Evolutionary conservation across 2,329 filamentous ascomycete species (phyloP), one percentile per base, ranked within the genome.

Genomic region (Plenodomus tracheiphilus): DNA sequence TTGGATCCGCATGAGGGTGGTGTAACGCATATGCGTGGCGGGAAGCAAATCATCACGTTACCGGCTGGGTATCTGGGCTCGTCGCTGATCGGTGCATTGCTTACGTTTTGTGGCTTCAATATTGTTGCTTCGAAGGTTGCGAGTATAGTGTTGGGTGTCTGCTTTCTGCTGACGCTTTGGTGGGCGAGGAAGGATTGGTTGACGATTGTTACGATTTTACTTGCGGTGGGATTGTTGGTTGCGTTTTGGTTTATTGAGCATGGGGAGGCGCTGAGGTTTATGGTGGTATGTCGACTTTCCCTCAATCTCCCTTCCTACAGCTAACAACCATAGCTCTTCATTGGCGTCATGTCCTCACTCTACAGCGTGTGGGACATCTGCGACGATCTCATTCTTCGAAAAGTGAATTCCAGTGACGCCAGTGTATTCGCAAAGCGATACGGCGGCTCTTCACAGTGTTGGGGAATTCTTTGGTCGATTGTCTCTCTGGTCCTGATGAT

Each of bases 311-410:
- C 2, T 13, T 28, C 5, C 8, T 9, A 40, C 45, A 19, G 45
- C 42, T 47, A 39, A 41, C n/a, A 10, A 3, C 5, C 16, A 51
- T 18, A 83, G 75, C 79, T 92, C 21, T 92, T 92, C 63, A 90
- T 92, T 53, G 88, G 88, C 36, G 88, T 91, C 60, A 91, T 92
- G 88, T 88, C 84, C 6, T 86, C 84, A 2, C 79, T 92, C 1
- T 92, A 92, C 71, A 89, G 85, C 56, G 87, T 89, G 4, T 92
- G 88, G 88, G 88, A 92, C 75, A 92, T 92, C 59, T 91, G 87
- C 71, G 88, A 93, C 65, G 88, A 93, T 59, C 77, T 92, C 25
- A 91, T 93, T 58, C 75, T 91, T 4, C 81, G 88, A 49, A 92
- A 91, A 73, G 87, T 92, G 43, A 91, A 92, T 70, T 84, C 81